These are phyloP conservation scores for Malassezia arunalokei DNA, from an alignment of 1,284 basidiomycete species.

Conservation along the genomic window DNA sequence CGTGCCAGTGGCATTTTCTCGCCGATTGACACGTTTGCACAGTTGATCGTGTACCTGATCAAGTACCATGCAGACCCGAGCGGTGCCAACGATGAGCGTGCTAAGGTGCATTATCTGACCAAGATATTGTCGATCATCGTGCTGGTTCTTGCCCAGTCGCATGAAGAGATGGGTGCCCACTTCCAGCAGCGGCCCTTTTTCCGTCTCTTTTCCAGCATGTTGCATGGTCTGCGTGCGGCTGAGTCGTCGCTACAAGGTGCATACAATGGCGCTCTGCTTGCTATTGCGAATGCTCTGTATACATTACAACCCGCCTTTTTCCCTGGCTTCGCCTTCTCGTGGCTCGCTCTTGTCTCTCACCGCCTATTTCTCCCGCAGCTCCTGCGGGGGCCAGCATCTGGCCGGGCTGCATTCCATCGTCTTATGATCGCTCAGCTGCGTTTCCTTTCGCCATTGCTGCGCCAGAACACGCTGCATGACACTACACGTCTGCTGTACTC, in stretches of 20 bases:
- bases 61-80: slow-evolving; percentile 90
- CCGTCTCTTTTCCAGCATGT: slow-evolving; percentile 89
- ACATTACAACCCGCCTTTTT: slow-evolving; percentile 92
- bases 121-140: slow-evolving; percentile 97
- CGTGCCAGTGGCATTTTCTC: slow-evolving; percentile 63
- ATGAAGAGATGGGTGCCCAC: slow-evolving; percentile 76
- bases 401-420: slow-evolving; percentile 75
- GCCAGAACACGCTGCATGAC: slow-evolving; percentile 63
- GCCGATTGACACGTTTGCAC: slow-evolving; percentile 86
- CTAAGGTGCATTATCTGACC: slow-evolving; percentile 90
- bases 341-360: slow-evolving; percentile 93
- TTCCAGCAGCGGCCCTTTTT: slow-evolving; percentile 99
- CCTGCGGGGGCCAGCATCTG: slow-evolving; percentile 46
- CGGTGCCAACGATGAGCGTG: slow-evolving; percentile 75
- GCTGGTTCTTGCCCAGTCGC: slow-evolving; percentile 82
- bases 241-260: slow-evolving; percentile 68
- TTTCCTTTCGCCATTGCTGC: slow-evolving; percentile 83
- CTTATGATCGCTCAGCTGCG: slow-evolving; percentile 81
- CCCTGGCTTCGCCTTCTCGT: slow-evolving; percentile 94
- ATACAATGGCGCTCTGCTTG: slow-evolving; percentile 77
- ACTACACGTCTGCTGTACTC: slow-evolving; percentile 82
- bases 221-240: slow-evolving; percentile 77
- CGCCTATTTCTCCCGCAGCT: slow-evolving; percentile 94
- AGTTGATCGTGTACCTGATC: slow-evolving; percentile 92
- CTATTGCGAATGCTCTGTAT: slow-evolving; percentile 82